phyloP scores from a whole-genome alignment of 139 green algal species.

The Chlamydomonas incerta region DNA sequence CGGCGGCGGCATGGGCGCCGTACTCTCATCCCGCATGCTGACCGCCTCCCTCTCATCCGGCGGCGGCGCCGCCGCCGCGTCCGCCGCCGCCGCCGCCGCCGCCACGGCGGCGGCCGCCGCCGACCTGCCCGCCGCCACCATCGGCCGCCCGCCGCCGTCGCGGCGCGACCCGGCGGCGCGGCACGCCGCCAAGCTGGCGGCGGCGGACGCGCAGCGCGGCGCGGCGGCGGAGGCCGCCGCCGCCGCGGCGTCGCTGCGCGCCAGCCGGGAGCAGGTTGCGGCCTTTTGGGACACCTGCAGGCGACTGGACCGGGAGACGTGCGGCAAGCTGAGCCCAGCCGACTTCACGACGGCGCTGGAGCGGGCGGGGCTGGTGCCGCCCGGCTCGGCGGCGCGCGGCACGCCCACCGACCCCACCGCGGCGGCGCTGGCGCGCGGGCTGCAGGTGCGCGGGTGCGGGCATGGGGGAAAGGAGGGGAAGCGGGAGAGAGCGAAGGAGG shows the following conservation, averaged over 20 bases:
- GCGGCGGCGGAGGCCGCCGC: background rate
- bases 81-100: background rate
- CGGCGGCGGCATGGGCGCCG: background rate
- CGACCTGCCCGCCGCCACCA: background rate
- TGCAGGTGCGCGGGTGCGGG: constrained; percentile 37
- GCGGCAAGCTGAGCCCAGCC: constrained; percentile 27
- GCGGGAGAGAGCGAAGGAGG: background rate
- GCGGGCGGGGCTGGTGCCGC: background rate
- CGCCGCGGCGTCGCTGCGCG: background rate
- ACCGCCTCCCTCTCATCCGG: too few species aligned
- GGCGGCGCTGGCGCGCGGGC: constrained; percentile 13
- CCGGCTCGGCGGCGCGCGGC: background rate
- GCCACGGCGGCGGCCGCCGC: background rate
- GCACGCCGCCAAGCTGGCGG: constrained; percentile 4
- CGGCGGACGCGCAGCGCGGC: constrained; percentile 13
- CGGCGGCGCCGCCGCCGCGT: too few species aligned
- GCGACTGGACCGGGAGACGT: constrained; percentile 33
- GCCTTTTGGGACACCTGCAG: constrained; percentile 17
- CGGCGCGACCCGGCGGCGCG: background rate
- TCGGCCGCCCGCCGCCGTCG: background rate
- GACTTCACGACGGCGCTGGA: constrained; percentile 33
- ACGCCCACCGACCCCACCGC: background rate
- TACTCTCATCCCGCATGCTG: background rate
- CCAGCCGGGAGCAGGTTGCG: constrained; percentile 19
- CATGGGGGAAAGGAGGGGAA: constrained; percentile 27